phyloP scores from a whole-genome alignment of 768 basidiomycete genomes.

The Amanita muscaria region DNA sequence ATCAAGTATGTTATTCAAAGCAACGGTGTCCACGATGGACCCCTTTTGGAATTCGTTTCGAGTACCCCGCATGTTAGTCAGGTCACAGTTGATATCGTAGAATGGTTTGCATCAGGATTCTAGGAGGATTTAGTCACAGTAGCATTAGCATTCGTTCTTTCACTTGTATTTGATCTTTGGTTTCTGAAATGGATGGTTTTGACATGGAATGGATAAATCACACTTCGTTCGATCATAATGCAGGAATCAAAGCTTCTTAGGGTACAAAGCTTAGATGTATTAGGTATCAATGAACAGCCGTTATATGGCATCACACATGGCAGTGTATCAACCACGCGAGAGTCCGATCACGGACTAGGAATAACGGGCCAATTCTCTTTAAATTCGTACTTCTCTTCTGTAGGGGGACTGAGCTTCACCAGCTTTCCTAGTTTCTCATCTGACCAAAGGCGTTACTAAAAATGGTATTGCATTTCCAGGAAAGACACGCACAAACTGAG shows the following conservation, averaged over 20 bases:
- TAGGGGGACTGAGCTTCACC: constrained; percentile 55
- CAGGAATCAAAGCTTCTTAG: constrained; percentile 3
- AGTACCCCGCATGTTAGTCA: constrained; percentile 14
- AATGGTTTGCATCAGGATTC: constrained; percentile 12
- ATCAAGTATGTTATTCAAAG: constrained; percentile 21
- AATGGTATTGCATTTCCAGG: neutral
- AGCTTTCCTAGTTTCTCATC: constrained; percentile 59
- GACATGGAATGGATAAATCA: neutral
- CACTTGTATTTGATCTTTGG: too few relatives aligned
- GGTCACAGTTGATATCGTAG: constrained; percentile 16
- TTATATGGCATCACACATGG: neutral
- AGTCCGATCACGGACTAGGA: neutral
- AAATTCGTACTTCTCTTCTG: constrained; percentile 74
- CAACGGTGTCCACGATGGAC: constrained; percentile 26
- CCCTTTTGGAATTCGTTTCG: constrained; percentile 20
- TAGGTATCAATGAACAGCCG: constrained; percentile 2
- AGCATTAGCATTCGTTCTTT: neutral
- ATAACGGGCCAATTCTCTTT: constrained; percentile 46
- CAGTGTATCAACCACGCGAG: neutral
- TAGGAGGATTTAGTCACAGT: neutral
- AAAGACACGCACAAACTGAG: constrained; percentile 49
- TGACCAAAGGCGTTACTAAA: constrained; percentile 18
- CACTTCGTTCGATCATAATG: too few relatives aligned
- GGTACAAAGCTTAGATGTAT: constrained; percentile 6
- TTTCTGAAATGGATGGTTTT: neutral